phyloP scores from a whole-genome alignment of 78 protist genomes.

The Bodo saltans region DNA sequence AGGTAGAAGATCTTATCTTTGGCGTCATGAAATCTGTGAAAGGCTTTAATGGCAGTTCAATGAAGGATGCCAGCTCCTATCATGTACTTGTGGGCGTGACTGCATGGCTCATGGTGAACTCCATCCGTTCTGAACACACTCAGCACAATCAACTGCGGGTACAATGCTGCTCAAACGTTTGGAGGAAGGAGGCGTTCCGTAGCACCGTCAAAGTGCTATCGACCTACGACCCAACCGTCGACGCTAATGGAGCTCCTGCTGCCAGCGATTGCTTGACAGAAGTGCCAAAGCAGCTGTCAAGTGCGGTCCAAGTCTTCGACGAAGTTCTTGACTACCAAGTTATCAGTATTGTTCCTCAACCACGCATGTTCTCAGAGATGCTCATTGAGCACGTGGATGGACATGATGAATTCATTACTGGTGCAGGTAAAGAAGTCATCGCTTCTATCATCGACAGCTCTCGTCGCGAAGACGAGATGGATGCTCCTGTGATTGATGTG shows the following conservation, averaged over 20 bases:
- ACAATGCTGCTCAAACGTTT: conserved; percentile 31
- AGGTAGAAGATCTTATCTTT: conserved; percentile 36
- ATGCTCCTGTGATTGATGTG: neutral
- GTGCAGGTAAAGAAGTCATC: neutral
- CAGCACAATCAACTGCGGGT: conserved; percentile 46
- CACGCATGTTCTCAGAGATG: neutral
- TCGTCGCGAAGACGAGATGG: conserved; percentile 13
- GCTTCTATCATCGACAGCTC: neutral
- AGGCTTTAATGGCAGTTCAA: no score
- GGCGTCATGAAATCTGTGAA: conserved; percentile 1
- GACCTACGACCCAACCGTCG: neutral
- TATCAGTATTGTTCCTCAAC: neutral
- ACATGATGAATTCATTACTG: neutral
- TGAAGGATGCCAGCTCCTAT: neutral
- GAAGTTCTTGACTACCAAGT: conserved; percentile 10
- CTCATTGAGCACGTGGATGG: neutral
- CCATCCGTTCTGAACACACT: conserved; percentile 46
- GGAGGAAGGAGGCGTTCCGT: conserved; percentile 36
- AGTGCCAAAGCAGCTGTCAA: no score
- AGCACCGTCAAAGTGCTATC: neutral
- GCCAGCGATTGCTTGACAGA: no score
- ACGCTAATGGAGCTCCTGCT: neutral
- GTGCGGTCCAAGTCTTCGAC: neutral
- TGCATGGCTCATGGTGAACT: conserved; percentile 62
- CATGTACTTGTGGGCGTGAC: conserved; percentile 14